Evolutionary conservation across 1,284 basidiomycete genomes (phyloP).

Genomic region (Ceratobasidium sp.): DNA sequence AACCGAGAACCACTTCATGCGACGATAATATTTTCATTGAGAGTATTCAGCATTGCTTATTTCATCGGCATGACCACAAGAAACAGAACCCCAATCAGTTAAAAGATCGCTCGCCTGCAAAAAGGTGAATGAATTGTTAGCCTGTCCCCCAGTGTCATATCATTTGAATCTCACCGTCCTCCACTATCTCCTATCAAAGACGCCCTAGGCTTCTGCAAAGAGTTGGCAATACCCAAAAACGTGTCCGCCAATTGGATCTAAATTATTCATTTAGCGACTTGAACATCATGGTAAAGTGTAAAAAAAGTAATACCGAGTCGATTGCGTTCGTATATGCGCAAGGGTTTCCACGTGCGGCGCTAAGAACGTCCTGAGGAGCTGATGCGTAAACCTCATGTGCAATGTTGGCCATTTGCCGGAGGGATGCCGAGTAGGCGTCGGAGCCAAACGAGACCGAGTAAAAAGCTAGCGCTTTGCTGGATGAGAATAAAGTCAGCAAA

Average conservation of each 20-base stretch:
- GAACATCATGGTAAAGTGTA: not conserved
- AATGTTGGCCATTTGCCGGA: constrained; percentile 69
- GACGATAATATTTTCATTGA: too few species aligned
- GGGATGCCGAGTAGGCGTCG: constrained; percentile 53
- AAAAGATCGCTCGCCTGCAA: not conserved
- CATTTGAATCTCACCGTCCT: not conserved
- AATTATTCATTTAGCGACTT: not conserved
- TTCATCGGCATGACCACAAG: too few species aligned
- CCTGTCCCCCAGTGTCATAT: not conserved
- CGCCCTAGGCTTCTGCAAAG: constrained; percentile 70
- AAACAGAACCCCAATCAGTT: not conserved
- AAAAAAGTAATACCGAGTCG: constrained; percentile 61
- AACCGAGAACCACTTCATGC: too few species aligned
- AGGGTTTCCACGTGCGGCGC: constrained; percentile 56
- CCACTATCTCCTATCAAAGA: constrained; percentile 58
- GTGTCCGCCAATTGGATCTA: constrained; percentile 71
- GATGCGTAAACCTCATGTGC: constrained; percentile 66
- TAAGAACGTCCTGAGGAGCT: constrained; percentile 64
- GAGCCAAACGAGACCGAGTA: constrained; percentile 72
- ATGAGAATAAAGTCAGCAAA: not conserved
- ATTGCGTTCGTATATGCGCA: constrained; percentile 69
- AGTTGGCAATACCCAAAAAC: constrained; percentile 73
- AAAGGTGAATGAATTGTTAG: not conserved
- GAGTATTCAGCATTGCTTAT: too few species aligned
- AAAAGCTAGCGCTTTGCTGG: constrained; percentile 70